A percentile compares a stretch with the other conserved stretches of the same genome.
Conservation (phyloP, 345 rosid genomes). For the Aethionema arabicum region DNA sequence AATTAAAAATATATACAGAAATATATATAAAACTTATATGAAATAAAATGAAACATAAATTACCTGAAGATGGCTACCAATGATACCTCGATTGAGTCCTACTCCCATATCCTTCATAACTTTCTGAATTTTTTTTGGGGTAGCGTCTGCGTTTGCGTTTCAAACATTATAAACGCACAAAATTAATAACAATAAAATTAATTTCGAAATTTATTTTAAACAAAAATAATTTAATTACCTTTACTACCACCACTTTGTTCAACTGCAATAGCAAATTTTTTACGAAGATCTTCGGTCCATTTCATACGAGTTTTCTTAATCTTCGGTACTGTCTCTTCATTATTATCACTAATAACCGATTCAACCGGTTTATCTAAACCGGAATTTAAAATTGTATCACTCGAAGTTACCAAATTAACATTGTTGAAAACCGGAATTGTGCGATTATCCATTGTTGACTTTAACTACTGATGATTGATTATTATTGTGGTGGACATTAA, state of each 20-base stretch:
- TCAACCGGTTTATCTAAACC: conserved; percentile 11
- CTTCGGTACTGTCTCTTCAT: no score
- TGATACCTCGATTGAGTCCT: conserved; percentile 23
- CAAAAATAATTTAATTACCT: conserved; percentile 5
- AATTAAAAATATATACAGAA: no score
- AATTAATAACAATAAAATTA: not conserved
- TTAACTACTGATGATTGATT: no score
- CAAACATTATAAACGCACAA: not conserved
- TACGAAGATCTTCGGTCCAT: conserved; percentile 32
- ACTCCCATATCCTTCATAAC: conserved; percentile 17
- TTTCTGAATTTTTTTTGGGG: conserved; percentile 30
- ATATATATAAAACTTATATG: not conserved
- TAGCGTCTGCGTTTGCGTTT: conserved; percentile 14
- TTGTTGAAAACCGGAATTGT: conserved; percentile 25
- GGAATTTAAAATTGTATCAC: conserved; percentile 11
- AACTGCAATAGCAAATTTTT: conserved; percentile 10
- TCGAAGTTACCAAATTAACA: conserved; percentile 24
- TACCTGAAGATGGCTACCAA: conserved; percentile 37
- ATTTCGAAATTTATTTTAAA: not conserved
- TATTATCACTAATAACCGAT: not conserved
- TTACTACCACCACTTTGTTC: not conserved
- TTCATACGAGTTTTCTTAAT: conserved; percentile 29
- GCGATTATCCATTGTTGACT: no score
- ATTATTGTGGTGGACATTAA: no score
- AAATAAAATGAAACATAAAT: not conserved